Evolutionary conservation across 179 eudicot species (phyloP), one percentile per base, ranked within the genome.

Genomic region (Dionaea muscipula): DNA sequence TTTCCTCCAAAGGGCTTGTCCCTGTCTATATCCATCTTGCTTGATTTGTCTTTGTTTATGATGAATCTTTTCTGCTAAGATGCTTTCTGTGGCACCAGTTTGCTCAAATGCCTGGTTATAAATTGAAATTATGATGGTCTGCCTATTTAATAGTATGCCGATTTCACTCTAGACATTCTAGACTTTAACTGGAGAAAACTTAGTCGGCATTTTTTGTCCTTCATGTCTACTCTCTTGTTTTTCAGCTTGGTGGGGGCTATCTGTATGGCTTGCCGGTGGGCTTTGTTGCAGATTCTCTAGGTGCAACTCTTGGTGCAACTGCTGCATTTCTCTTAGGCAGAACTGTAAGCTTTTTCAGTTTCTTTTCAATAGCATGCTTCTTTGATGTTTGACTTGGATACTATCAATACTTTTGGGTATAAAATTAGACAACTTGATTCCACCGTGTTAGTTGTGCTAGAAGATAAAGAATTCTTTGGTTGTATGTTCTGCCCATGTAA

Each of bases 221-320:
- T n/a, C 1, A 43, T 43, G 10, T 38, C 43, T 43, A 43, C 22
- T 51, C 40, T 53, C 19, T 27, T 17, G 8, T 65, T 54, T 64
- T 67, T 68, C 88, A 91, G 95, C 84, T 91, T 13, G 98, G 98
- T 52, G 98, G 95, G 57, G 98, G 98, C 69, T 91, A 87, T 72
- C 88, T 91, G 19, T 91, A 80, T 69, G 98, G 98, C 36, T 74
- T 91, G 80, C 80, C 80, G 48, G 68, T 91, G 64, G 98, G 95
- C 22, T 84, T 91, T 74, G 53, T 82, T 61, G 81, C 98, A 64
- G 95, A 91, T 73, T 91, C 95, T 53, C 17, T 84, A 51, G 95
- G 98, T 65, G 86, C 98, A 51, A 80, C 87, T 35, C 16, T 84
- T 62, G 98, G 98, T 51, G 95, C 98, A 17, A 72, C 73, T 47